Conservation (phyloP, 2,329 filamentous ascomycete species). For the Fonsecaea erecta region DNA sequence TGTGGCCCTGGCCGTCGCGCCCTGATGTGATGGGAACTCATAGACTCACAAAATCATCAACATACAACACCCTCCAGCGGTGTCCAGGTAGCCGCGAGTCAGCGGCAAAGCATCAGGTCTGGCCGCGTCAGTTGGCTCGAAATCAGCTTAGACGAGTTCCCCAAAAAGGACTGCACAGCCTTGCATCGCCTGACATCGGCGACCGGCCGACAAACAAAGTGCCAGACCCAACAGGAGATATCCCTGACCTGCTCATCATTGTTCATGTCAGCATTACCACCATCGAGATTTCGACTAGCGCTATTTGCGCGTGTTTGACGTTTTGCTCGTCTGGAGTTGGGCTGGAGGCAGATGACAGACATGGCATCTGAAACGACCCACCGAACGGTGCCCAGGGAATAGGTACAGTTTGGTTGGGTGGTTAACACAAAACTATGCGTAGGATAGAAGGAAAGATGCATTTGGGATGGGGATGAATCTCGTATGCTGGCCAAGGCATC, state of each 20-base stretch:
- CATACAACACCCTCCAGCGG: neutral
- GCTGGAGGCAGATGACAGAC: neutral
- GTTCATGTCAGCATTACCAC: neutral
- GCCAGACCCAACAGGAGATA: neutral
- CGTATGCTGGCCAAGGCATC: neutral
- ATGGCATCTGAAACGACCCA: neutral
- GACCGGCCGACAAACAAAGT: neutral
- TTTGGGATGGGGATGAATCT: neutral
- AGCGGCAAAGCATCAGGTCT: constrained; percentile 2
- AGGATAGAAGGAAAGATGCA: neutral
- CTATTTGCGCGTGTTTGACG: neutral
- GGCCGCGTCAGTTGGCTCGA: neutral
- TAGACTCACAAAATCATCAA: neutral
- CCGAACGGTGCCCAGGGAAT: neutral
- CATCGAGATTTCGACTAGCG: neutral
- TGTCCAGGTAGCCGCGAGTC: neutral
- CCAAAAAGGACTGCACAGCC: neutral
- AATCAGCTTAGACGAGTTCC: neutral
- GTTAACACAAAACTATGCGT: neutral
- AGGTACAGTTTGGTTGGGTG: neutral
- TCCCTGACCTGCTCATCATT: neutral
- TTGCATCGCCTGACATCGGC: neutral
- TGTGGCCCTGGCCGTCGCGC: constrained; percentile 47
- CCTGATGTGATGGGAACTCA: constrained; percentile 19
- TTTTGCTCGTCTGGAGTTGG: neutral